Percentiles rank a stretch among this genome's conserved stretches.
Evolutionary conservation across 306 rosid genomes (phyloP).

Genomic region (Dryas drummondii): DNA sequence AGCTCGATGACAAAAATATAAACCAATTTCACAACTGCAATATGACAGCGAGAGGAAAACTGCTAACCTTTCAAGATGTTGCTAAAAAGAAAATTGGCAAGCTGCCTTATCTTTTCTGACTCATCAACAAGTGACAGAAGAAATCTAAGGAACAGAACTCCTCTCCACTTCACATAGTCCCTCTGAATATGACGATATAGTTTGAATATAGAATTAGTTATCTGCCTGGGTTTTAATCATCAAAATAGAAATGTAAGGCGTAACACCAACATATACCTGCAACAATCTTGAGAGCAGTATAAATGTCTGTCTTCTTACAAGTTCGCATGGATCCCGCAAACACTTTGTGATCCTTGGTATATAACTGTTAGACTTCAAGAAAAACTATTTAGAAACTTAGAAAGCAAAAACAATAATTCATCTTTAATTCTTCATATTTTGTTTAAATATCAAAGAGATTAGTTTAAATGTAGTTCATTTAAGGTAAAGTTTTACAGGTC

Average conservation of each 20-base stretch:
- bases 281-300: slow-evolving; percentile 81
- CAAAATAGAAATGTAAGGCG: slow-evolving; percentile 14
- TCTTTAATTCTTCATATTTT: not conserved
- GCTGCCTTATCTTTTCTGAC: slow-evolving; percentile 79
- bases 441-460: not conserved
- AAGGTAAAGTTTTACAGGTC: slow-evolving; percentile 21
- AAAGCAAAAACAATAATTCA: slow-evolving; percentile 12
- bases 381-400: slow-evolving; percentile 30
- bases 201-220: slow-evolving; percentile 2
- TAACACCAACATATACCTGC: slow-evolving; percentile 55
- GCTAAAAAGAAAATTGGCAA: slow-evolving; percentile 78
- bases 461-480: not conserved
- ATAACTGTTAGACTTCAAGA: slow-evolving; percentile 65
- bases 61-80: slow-evolving; percentile 80
- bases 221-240: slow-evolving; percentile 11
- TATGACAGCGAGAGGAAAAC: slow-evolving; percentile 22
- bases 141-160: slow-evolving; percentile 90
- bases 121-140: slow-evolving; percentile 93
- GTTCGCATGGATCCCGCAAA: slow-evolving; percentile 90
- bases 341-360: slow-evolving; percentile 83
- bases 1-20: slow-evolving; percentile 5
- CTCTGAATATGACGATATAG: slow-evolving; percentile 49
- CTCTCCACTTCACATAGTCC: slow-evolving; percentile 98
- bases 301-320: slow-evolving; percentile 95
- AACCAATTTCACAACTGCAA: slow-evolving; percentile 24